phyloP scores from a whole-genome alignment of 1,139 yeast genomes.

The Candida albicans region DNA sequence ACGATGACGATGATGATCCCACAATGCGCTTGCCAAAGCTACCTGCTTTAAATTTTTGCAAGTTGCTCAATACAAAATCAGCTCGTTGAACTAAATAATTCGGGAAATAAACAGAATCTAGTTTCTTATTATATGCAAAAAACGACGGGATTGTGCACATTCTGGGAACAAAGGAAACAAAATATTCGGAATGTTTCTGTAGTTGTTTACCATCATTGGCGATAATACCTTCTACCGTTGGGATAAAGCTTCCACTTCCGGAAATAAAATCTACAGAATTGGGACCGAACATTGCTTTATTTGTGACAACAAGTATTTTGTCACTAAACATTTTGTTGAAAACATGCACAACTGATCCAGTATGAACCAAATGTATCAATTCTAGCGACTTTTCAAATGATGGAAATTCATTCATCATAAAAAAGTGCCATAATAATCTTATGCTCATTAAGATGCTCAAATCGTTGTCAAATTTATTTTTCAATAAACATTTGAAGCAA shows the following conservation, averaged over 20 bases:
- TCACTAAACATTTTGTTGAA: conserved; percentile 20
- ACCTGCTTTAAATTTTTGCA: conserved; percentile 9
- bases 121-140: conserved; percentile 8
- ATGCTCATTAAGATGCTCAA: conserved; percentile 17
- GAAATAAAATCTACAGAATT: conserved; percentile 8
- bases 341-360: conserved; percentile 8
- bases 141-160: conserved; percentile 6
- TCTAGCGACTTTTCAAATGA: conserved; percentile 12
- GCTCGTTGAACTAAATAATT: conserved; percentile 11
- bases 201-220: conserved; percentile 12
- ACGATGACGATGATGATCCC: too few relatives aligned
- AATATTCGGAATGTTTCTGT: conserved; percentile 9
- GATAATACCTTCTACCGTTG: conserved; percentile 12
- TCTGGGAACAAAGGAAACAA: conserved; percentile 20
- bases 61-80: conserved; percentile 5
- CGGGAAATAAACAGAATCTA: conserved; percentile 19
- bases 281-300: conserved; percentile 10
- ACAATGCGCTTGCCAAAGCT: not conserved
- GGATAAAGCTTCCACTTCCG: conserved; percentile 17
- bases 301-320: conserved; percentile 13
- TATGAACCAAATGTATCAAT: conserved; percentile 9
- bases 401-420: conserved; percentile 17
- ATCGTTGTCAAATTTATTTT: conserved; percentile 8
- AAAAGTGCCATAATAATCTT: conserved; percentile 20
- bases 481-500: conserved; percentile 20